Evolutionary conservation across 2,329 filamentous ascomycete species (phyloP), one percentile per base, ranked within the genome.

Genomic region (Pseudogymnoascus sp.): DNA sequence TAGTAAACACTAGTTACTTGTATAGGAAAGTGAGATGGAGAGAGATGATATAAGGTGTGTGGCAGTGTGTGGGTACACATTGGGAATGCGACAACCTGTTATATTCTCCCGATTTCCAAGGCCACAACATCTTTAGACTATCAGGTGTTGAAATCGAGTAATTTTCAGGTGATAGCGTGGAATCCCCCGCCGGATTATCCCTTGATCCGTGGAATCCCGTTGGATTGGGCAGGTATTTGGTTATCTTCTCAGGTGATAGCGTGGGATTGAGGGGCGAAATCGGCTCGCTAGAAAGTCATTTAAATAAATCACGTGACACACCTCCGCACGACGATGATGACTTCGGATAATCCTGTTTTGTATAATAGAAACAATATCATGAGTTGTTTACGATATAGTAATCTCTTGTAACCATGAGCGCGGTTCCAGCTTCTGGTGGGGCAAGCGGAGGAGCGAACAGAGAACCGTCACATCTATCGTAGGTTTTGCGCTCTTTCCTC

Each of bases 381-480:
- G 48, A 17, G 48, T 55, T n/a, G 21, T 55, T 55, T 21, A 55
- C 48, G 10, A 21, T 33, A 55, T 35, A 55, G 15, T 33, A 55
- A 33, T 35, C 5, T 6, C n/a, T 15, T 55, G 15, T 55, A 55
- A 55, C 48, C 15, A 55, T 55, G 48, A 55, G 48, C 35, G 48
- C 48, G 48, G 48, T 55, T 55, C 48, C 48, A 55, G 48, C 29
- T 35, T 13, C 48, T 21, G 29, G 48, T 33, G 48, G 48, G 35
- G 35, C 35, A 59, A 41, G 58, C 58, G 58, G 58, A 39, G 58
- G 33, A 41, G 35, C 33, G 35, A 59, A 59, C 35, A 59, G 58
- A 31, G 58, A 59, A 9, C 58, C 58, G 13, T 39, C 35, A 38
- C 58, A 59, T 39, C 38, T 59, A 39, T 59, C 58, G 58, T 59